These are phyloP conservation scores for Echinochloa phyllopogon DNA, from an alignment of 176 grass and related monocot genomes.

Conservation along the genomic window DNA sequence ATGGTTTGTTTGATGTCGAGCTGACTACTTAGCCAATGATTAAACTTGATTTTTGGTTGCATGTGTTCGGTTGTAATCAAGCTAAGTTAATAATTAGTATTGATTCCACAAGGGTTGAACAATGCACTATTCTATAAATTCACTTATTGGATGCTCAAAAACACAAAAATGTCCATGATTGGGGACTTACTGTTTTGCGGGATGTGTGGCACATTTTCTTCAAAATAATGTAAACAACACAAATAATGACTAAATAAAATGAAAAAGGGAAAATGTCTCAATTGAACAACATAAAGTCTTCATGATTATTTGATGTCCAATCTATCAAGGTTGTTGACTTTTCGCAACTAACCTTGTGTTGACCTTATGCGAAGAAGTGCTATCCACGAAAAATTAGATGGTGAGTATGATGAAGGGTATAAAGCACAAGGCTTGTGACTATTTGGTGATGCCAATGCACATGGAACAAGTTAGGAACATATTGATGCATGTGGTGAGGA, in stretches of 20 bases:
- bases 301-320: neutral
- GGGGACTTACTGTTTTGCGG: too few relatives aligned
- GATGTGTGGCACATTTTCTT: neutral
- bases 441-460: constrained; percentile 59
- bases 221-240: neutral
- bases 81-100: too few relatives aligned
- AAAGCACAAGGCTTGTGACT: constrained; percentile 53
- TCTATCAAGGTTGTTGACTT: neutral
- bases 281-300: neutral
- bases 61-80: too few relatives aligned
- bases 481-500: constrained; percentile 61
- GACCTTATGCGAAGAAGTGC: constrained; percentile 43
- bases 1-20: neutral
- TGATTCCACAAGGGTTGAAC: neutral
- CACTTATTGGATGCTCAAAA: neutral
- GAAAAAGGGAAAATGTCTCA: neutral
- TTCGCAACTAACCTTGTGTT: neutral
- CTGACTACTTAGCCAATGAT: neutral
- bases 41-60: too few relatives aligned
- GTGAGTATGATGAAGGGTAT: constrained; percentile 59
- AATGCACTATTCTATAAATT: neutral
- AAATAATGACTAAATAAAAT: neutral
- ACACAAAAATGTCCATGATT: too few relatives aligned
- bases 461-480: constrained; percentile 57
- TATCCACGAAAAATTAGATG: constrained; percentile 52